Evolutionary conservation across 257 asterid genomes (phyloP).

Genomic region (Plantago ovata): DNA sequence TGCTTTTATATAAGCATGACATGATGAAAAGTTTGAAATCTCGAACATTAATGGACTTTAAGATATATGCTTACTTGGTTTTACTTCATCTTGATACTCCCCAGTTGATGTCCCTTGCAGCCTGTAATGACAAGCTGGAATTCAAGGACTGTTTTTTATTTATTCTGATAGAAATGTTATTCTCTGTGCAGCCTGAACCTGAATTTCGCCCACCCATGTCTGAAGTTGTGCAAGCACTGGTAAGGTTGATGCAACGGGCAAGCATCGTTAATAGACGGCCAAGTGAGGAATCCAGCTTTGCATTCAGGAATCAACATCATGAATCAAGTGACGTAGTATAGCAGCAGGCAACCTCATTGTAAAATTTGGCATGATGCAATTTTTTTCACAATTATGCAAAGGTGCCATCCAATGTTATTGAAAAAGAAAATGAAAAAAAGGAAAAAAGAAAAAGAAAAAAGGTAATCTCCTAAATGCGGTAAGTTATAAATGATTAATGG

Average conservation of each 20-base stretch:
- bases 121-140: not conserved
- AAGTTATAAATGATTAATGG: slow-evolving; percentile 12
- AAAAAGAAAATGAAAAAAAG: too few species aligned
- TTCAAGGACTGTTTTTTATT: not conserved
- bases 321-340: slow-evolving; percentile 55
- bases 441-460: not conserved
- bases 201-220: slow-evolving; percentile 99
- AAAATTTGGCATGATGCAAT: slow-evolving; percentile 36
- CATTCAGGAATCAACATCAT: slow-evolving; percentile 67
- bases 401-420: slow-evolving; percentile 13
- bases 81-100: not conserved
- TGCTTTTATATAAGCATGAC: too few species aligned
- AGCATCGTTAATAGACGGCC: slow-evolving; percentile 61
- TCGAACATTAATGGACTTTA: too few species aligned
- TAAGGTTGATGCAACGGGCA: slow-evolving; percentile 87
- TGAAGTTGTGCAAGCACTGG: slow-evolving; percentile 94
- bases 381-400: slow-evolving; percentile 42
- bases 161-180: not conserved
- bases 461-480: not conserved
- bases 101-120: not conserved
- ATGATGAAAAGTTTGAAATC: too few species aligned
- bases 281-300: slow-evolving; percentile 69
- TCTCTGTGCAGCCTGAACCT: slow-evolving; percentile 75
- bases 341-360: slow-evolving; percentile 11
- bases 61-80: too few species aligned